Conservation (phyloP, 805 yeast genomes). For the Zygosaccharomyces pseudorouxii region DNA sequence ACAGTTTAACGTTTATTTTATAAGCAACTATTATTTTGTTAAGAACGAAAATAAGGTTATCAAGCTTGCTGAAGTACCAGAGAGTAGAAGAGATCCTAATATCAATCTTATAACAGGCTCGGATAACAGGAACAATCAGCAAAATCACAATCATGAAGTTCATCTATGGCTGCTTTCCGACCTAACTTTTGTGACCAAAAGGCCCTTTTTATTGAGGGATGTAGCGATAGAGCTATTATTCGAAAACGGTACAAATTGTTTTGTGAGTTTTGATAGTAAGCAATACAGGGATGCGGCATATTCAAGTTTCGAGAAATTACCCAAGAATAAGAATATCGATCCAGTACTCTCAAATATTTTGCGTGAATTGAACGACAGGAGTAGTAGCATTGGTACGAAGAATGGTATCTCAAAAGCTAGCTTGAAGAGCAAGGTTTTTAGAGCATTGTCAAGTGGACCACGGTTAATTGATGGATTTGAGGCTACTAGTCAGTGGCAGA, state of each 20-base stretch:
- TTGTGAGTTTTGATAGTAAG: slow-evolving; percentile 58
- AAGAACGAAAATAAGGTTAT: slow-evolving; percentile 50
- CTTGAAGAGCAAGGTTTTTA: slow-evolving; percentile 42
- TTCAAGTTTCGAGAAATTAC: slow-evolving; percentile 44
- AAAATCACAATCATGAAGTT: slow-evolving; percentile 39
- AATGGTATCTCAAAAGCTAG: slow-evolving; percentile 35
- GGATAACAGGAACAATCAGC: slow-evolving; percentile 16
- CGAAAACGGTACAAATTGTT: slow-evolving; percentile 62
- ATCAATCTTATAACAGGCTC: slow-evolving; percentile 54
- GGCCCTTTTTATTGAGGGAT: slow-evolving; percentile 74
- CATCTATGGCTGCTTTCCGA: slow-evolving; percentile 58
- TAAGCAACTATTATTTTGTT: slow-evolving; percentile 58
- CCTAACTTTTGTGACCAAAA: slow-evolving; percentile 60
- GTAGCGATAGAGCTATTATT: slow-evolving; percentile 77
- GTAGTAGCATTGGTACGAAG: slow-evolving; percentile 29
- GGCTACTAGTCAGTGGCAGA: slow-evolving; percentile 67
- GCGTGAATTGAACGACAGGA: slow-evolving; percentile 41
- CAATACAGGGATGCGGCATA: slow-evolving; percentile 54
- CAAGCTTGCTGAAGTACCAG: slow-evolving; percentile 63
- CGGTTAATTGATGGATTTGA: slow-evolving; percentile 29
- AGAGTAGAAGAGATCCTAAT: slow-evolving; percentile 59
- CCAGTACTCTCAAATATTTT: slow-evolving; percentile 51
- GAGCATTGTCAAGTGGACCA: slow-evolving; percentile 33
- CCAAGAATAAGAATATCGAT: slow-evolving; percentile 50
- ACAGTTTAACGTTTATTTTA: slow-evolving; percentile 55